Conservation (phyloP, 345 rosid species). For the Euclidium syriacum region DNA sequence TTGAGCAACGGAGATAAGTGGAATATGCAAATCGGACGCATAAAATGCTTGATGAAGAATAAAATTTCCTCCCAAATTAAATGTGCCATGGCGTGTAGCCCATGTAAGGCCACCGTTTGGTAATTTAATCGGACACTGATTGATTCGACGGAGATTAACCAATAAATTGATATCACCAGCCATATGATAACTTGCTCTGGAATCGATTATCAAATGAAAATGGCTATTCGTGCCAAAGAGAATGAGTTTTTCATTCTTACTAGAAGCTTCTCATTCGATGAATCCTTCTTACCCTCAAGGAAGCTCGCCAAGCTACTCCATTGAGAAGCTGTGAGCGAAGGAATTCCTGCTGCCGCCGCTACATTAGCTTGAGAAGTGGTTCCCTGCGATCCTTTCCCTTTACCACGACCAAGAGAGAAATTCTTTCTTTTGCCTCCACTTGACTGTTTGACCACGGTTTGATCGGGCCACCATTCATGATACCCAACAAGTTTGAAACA, state of each 20-base stretch:
- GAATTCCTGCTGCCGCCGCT: neutral
- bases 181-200: neutral
- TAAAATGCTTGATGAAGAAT: neutral
- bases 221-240: neutral
- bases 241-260: neutral
- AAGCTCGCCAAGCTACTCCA: neutral
- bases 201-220: neutral
- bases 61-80: neutral
- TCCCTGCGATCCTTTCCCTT: too few relatives aligned
- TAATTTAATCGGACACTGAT: neutral
- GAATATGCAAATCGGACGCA: neutral
- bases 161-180: neutral
- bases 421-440: neutral
- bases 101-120: neutral
- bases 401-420: neutral
- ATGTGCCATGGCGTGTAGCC: neutral
- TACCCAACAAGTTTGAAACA: neutral
- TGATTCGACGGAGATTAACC: neutral
- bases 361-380: neutral
- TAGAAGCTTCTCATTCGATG: neutral
- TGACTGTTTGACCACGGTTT: too few relatives aligned
- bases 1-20: neutral
- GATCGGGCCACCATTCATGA: neutral
- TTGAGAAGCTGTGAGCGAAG: neutral
- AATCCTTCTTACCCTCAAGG: neutral